Evolutionary conservation across 2,329 filamentous ascomycete genomes (phyloP).

Genomic region (Ophiocordyceps camponoti-rufipedis): DNA sequence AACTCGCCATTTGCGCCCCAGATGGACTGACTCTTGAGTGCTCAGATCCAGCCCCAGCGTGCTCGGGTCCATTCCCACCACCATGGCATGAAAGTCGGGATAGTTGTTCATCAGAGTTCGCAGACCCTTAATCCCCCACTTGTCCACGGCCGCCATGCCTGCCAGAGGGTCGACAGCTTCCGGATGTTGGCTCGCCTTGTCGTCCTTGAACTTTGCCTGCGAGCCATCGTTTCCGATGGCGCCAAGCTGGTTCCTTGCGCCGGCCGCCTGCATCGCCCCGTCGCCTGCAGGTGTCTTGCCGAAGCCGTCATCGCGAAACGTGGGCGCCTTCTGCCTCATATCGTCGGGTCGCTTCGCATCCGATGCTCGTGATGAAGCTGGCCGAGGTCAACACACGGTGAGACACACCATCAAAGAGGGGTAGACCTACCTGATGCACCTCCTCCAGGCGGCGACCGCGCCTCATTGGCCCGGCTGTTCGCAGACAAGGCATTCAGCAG

Average conservation of each 20-base stretch:
- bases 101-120: constrained; percentile 45
- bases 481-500: constrained; percentile 46
- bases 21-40: constrained; percentile 33
- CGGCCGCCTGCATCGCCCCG: constrained; percentile 11
- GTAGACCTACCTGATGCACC: constrained; percentile 8
- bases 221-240: constrained; percentile 27
- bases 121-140: constrained; percentile 46
- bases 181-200: constrained; percentile 18
- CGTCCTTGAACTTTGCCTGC: constrained; percentile 21
- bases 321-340: constrained; percentile 22
- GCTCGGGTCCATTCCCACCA: constrained; percentile 39
- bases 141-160: constrained; percentile 43
- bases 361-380: constrained; percentile 20
- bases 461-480: constrained; percentile 30
- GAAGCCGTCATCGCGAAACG: constrained; percentile 24
- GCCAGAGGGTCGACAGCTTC: constrained; percentile 38
- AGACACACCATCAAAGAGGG: neutral
- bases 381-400: constrained; percentile 6
- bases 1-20: neutral
- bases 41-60: constrained; percentile 38
- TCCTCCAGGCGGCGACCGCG: constrained; percentile 27
- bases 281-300: constrained; percentile 17
- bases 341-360: constrained; percentile 21
- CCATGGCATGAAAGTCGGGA: constrained; percentile 41
- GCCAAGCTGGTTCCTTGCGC: constrained; percentile 22